These are phyloP conservation scores for Geotrichum carabidarum DNA, from an alignment of 1,139 yeast species.

Conservation along the genomic window DNA sequence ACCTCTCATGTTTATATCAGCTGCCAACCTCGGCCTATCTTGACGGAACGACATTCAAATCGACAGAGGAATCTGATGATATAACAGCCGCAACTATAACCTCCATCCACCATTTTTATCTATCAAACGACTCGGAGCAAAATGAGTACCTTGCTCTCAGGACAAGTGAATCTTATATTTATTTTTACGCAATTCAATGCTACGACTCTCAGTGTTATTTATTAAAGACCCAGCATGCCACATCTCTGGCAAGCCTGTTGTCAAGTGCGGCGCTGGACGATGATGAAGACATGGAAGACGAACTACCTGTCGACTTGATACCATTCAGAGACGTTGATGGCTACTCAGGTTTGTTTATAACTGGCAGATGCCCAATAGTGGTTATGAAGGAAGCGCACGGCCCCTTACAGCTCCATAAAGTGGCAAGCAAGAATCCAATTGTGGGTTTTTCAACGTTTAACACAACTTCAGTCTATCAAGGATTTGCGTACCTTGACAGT, in stretches of 20 bases:
- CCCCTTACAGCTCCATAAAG: slow-evolving; percentile 61
- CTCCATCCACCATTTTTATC: slow-evolving; percentile 8
- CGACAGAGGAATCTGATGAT: background rate
- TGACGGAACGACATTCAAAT: slow-evolving; percentile 3
- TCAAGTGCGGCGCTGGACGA: slow-evolving; percentile 39
- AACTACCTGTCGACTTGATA: slow-evolving; percentile 31
- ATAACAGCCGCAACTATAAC: background rate
- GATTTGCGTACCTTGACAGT: slow-evolving; percentile 69
- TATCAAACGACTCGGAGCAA: slow-evolving; percentile 14
- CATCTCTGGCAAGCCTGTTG: slow-evolving; percentile 32
- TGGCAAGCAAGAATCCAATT: slow-evolving; percentile 52
- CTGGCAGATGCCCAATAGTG: slow-evolving; percentile 70
- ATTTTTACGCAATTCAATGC: slow-evolving; percentile 9
- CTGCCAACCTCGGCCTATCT: slow-evolving; percentile 8
- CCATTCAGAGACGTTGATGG: slow-evolving; percentile 20
- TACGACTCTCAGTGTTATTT: slow-evolving; percentile 6
- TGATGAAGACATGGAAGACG: slow-evolving; percentile 58
- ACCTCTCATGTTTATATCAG: slow-evolving; percentile 8
- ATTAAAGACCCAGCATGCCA: slow-evolving; percentile 10
- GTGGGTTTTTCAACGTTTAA: slow-evolving; percentile 31
- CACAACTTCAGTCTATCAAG: slow-evolving; percentile 40
- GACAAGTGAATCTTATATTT: slow-evolving; percentile 7
- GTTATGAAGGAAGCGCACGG: slow-evolving; percentile 62
- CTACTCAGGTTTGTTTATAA: slow-evolving; percentile 38
- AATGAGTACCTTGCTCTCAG: slow-evolving; percentile 16